These are phyloP conservation scores for Penicillium sp. DNA, from an alignment of 2,329 filamentous ascomycete genomes.

Conservation along the genomic window DNA sequence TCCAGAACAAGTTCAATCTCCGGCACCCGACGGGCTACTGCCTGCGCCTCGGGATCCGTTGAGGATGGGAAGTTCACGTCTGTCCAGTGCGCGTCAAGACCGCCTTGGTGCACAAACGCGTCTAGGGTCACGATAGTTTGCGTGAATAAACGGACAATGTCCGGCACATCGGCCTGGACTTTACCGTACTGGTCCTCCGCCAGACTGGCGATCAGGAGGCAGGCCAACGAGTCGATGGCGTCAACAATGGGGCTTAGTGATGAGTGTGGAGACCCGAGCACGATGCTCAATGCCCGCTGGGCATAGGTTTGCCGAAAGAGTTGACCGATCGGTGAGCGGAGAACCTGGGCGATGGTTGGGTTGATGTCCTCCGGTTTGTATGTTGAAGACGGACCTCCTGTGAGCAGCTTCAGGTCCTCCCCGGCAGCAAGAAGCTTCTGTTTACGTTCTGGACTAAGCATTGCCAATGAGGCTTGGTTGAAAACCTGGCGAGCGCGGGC, in stretches of 20 bases:
- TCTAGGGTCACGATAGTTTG: slow-evolving; percentile 65
- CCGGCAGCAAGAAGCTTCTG: slow-evolving; percentile 35
- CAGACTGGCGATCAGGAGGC: slow-evolving; percentile 68
- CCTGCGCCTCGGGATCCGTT: slow-evolving; percentile 28
- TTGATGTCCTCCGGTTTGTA: slow-evolving; percentile 50
- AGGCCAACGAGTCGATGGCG: slow-evolving; percentile 64
- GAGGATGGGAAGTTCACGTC: slow-evolving; percentile 57
- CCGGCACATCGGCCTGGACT: slow-evolving; percentile 75
- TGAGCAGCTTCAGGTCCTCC: slow-evolving; percentile 38
- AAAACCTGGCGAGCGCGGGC: slow-evolving; percentile 38
- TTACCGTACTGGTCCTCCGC: slow-evolving; percentile 78
- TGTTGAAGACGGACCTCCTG: slow-evolving; percentile 24
- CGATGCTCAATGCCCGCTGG: slow-evolving; percentile 59
- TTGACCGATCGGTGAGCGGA: slow-evolving; percentile 55
- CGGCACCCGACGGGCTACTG: slow-evolving; percentile 40
- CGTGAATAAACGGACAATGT: slow-evolving; percentile 69
- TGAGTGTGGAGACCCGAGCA: slow-evolving; percentile 70
- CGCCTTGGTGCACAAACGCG: slow-evolving; percentile 51
- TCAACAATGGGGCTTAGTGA: slow-evolving; percentile 65
- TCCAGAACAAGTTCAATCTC: slow-evolving; percentile 69
- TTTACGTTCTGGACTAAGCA: slow-evolving; percentile 41
- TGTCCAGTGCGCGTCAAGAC: slow-evolving; percentile 66
- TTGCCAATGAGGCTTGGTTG: slow-evolving; percentile 36
- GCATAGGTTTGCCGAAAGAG: slow-evolving; percentile 68
- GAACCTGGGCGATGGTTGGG: slow-evolving; percentile 46